These are phyloP conservation scores for Symbiotaphrina buchneri DNA, from an alignment of 495 filamentous ascomycete genomes.

Conservation along the genomic window DNA sequence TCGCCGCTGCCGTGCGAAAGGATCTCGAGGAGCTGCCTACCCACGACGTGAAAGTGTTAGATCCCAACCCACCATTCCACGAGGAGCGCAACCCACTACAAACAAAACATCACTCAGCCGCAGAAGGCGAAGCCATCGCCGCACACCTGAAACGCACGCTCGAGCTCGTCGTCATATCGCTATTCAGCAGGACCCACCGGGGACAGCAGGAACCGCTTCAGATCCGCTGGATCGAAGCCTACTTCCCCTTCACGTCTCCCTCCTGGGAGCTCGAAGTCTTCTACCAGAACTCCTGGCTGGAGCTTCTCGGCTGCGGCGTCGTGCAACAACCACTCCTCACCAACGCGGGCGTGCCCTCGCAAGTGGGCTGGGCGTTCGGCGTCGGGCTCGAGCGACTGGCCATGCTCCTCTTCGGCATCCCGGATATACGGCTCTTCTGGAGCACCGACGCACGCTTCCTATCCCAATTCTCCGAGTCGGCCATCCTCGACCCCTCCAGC, in stretches of 20 bases:
- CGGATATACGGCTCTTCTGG: constrained; percentile 98
- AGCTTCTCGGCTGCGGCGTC: constrained; percentile 85
- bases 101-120: constrained; percentile 35
- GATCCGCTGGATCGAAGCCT: constrained; percentile 88
- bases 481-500: no score
- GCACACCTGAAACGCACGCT: constrained; percentile 78
- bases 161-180: constrained; percentile 69
- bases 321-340: constrained; percentile 57
- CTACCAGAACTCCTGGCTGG: constrained; percentile 88
- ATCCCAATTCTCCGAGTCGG: constrained; percentile 40
- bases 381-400: constrained; percentile 82
- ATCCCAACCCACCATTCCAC: constrained; percentile 64
- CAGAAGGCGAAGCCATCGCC: constrained; percentile 63
- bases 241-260: constrained; percentile 88
- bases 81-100: constrained; percentile 71
- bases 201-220: constrained; percentile 39
- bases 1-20: constrained; percentile 36
- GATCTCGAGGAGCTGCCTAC: constrained; percentile 46
- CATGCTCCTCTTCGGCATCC: constrained; percentile 89
- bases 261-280: constrained; percentile 93
- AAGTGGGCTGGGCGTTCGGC: constrained; percentile 90
- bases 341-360: constrained; percentile 49
- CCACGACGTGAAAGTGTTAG: constrained; percentile 55
- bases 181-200: constrained; percentile 38
- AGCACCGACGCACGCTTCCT: constrained; percentile 64